A percentile compares a stretch with the other conserved stretches of the same genome.
Conservation (phyloP, 2,329 filamentous ascomycete genomes). For the Simplicillium aogashimaense region DNA sequence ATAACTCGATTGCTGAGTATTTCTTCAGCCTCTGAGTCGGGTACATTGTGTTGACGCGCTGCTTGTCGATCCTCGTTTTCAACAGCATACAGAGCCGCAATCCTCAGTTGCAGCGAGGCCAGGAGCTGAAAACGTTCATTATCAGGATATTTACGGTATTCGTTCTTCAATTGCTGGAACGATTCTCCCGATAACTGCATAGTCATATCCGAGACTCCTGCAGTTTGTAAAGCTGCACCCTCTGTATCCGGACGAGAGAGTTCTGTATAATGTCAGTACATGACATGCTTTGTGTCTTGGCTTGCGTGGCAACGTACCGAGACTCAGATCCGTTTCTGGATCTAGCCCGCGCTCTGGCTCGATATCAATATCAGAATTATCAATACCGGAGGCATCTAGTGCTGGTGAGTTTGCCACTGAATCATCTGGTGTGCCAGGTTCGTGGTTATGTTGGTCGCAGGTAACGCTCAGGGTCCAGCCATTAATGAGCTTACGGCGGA, state of each 20-base stretch:
- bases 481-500: constrained; percentile 30
- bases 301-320: no score
- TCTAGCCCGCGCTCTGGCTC: constrained; percentile 22
- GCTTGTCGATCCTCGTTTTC: constrained; percentile 30
- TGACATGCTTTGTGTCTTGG: neutral
- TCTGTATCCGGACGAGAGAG: constrained; percentile 23
- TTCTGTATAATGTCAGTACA: constrained; percentile 7
- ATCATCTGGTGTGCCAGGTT: constrained; percentile 31
- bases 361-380: constrained; percentile 4
- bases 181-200: constrained; percentile 31
- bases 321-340: no score
- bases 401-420: constrained; percentile 8
- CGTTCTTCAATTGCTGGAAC: constrained; percentile 31
- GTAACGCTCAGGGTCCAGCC: constrained; percentile 34
- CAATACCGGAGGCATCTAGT: no score
- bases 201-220: constrained; percentile 25
- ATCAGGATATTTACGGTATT: constrained; percentile 31
- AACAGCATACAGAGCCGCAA: constrained; percentile 33
- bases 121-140: constrained; percentile 26
- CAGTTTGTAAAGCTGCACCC: constrained; percentile 25
- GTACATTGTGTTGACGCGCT: constrained; percentile 13
- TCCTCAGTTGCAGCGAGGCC: constrained; percentile 28
- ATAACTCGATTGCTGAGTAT: constrained; percentile 24
- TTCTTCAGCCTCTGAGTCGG: constrained; percentile 13
- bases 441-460: constrained; percentile 34